Evolutionary conservation across 2,329 filamentous ascomycete species (phyloP).

Genomic region (Trichoderma oligosporum): DNA sequence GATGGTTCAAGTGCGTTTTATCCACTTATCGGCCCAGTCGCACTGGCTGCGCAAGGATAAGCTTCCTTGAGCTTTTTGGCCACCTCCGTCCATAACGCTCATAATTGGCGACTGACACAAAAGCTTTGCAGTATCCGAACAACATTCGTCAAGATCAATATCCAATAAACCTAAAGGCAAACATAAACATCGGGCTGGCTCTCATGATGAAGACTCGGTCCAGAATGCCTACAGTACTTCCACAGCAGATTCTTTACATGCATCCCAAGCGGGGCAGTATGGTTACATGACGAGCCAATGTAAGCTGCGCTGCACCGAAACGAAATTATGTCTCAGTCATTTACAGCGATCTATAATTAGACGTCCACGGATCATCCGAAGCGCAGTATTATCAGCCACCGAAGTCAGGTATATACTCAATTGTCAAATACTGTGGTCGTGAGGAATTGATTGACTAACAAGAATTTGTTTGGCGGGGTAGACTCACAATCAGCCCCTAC

Average conservation of each 20-base stretch:
- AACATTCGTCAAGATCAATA: constrained; percentile 12
- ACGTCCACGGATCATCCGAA: constrained; percentile 17
- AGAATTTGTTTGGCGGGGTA: constrained; percentile 13
- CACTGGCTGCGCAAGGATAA: background rate
- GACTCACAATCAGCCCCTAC: constrained; percentile 2
- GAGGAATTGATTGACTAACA: constrained; percentile 1
- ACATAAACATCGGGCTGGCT: constrained; percentile 18
- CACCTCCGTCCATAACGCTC: background rate
- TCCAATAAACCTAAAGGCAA: constrained; percentile 19
- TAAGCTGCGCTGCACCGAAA: constrained; percentile 10
- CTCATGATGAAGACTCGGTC: constrained; percentile 12
- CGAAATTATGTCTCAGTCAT: background rate
- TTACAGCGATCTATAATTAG: constrained; percentile 12
- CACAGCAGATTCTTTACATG: constrained; percentile 7
- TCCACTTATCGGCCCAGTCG: background rate
- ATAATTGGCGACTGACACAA: constrained; percentile 7
- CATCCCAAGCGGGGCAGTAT: constrained; percentile 15
- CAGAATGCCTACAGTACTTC: constrained; percentile 14
- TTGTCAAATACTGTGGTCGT: background rate
- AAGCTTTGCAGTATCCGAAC: constrained; percentile 10
- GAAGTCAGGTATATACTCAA: constrained; percentile 17
- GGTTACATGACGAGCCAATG: constrained; percentile 17
- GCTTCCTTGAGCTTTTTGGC: background rate
- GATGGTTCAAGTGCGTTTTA: constrained; percentile 18
- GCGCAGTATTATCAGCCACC: constrained; percentile 16